Conservation (phyloP, 208 protist genomes). For the Trichomonas vaginalis region DNA sequence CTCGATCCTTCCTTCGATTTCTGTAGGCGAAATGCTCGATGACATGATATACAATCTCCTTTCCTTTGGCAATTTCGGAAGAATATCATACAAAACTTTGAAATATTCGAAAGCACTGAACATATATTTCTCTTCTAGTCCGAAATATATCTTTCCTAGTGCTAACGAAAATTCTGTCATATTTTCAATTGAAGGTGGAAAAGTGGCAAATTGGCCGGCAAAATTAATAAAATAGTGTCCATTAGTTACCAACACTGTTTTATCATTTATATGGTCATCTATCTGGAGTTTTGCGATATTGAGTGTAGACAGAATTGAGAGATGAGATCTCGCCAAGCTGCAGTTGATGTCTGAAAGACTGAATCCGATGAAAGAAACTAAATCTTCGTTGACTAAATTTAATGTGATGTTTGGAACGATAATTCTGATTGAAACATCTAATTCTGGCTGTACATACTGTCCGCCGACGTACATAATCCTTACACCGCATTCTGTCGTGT, state of each 20-base stretch:
- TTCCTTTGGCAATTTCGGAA: background rate
- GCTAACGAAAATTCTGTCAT: background rate
- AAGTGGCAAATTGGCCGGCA: background rate
- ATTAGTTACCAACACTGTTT: background rate
- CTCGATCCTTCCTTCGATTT: background rate
- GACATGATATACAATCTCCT: background rate
- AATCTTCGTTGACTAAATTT: background rate
- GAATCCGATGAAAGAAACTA: background rate
- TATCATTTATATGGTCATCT: background rate
- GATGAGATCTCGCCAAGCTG: background rate
- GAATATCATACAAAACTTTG: background rate
- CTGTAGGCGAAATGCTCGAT: background rate
- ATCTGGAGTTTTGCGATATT: background rate
- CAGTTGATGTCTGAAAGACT: background rate
- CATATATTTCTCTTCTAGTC: background rate
- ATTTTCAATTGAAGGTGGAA: background rate
- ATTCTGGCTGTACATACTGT: background rate
- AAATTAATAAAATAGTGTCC: background rate
- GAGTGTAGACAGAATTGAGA: background rate
- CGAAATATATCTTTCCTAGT: background rate
- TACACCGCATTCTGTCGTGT: background rate
- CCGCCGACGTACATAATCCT: background rate
- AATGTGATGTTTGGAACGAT: background rate
- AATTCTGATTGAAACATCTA: background rate
- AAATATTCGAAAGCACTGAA: background rate